Evolutionary conservation across 331 rosid genomes (phyloP).

Genomic region (Cydonia oblonga): DNA sequence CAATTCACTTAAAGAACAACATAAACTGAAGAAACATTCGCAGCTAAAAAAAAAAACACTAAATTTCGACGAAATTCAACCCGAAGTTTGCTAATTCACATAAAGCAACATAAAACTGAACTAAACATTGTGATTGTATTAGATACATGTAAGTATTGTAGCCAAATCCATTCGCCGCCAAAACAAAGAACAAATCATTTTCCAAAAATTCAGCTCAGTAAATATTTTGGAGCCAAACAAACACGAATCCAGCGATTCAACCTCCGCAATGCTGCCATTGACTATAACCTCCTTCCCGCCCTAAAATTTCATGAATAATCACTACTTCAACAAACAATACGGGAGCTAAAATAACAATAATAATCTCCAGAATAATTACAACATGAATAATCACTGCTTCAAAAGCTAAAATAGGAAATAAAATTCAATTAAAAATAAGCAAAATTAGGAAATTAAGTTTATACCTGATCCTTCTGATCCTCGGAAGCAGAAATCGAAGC

Average conservation of each 20-base stretch:
- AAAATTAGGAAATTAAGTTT: not conserved
- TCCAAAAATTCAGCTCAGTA: not conserved
- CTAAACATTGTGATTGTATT: not conserved
- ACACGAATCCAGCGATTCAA: not conserved
- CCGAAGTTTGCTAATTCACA: not conserved
- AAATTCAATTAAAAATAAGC: not conserved
- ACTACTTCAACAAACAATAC: not conserved
- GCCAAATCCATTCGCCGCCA: not conserved
- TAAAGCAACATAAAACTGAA: not conserved
- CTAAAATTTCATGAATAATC: not conserved
- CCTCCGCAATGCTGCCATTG: not conserved
- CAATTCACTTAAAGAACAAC: too few relatives aligned
- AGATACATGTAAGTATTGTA: too few relatives aligned
- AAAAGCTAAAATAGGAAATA: not conserved
- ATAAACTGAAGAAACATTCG: too few relatives aligned
- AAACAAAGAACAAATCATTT: not conserved
- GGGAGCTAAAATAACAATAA: not conserved
- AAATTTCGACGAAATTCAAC: too few relatives aligned
- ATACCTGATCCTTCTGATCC: conserved; percentile 82
- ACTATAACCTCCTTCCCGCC: not conserved
- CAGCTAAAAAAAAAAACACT: too few relatives aligned
- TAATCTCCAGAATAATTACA: not conserved
- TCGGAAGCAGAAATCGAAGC: conserved; percentile 62
- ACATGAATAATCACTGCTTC: not conserved
- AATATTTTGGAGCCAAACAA: not conserved